Conservation (phyloP, 768 basidiomycete genomes). For the Rhizopogon sp. region DNA sequence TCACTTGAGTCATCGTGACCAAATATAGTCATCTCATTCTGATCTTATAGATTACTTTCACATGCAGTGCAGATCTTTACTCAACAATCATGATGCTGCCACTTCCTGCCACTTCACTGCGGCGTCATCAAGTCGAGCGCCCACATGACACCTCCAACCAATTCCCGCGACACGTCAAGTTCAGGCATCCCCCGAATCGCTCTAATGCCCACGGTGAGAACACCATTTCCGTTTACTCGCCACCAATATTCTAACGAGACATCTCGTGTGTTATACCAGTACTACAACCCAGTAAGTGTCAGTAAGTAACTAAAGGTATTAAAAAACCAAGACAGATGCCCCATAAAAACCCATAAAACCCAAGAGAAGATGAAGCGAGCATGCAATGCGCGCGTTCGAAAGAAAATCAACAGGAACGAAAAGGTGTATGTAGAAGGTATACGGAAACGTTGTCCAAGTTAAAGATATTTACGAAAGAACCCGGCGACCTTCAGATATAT, state of each 20-base stretch:
- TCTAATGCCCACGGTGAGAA: not conserved
- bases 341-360: constrained; percentile 2
- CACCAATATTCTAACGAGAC: not conserved
- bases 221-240: not conserved
- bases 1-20: too few relatives aligned
- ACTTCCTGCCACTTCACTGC: not conserved
- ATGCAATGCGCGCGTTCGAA: constrained; percentile 5
- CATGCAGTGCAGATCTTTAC: not conserved
- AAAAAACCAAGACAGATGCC: not conserved
- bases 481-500: constrained; percentile 45
- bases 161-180: constrained; percentile 1
- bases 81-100: not conserved
- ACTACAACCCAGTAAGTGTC: not conserved
- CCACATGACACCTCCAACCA: not conserved
- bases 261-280: not conserved
- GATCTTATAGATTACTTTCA: too few relatives aligned
- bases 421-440: constrained; percentile 13
- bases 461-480: constrained; percentile 39
- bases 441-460: constrained; percentile 3
- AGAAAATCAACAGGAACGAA: constrained; percentile 19
- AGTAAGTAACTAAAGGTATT: not conserved
- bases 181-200: not conserved
- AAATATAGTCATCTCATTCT: too few relatives aligned
- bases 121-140: not conserved
- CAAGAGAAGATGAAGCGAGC: not conserved